Evolutionary conservation across 371 early-diverging fungal genomes (phyloP).

Genomic region (Cokeromyces recurvatus): DNA sequence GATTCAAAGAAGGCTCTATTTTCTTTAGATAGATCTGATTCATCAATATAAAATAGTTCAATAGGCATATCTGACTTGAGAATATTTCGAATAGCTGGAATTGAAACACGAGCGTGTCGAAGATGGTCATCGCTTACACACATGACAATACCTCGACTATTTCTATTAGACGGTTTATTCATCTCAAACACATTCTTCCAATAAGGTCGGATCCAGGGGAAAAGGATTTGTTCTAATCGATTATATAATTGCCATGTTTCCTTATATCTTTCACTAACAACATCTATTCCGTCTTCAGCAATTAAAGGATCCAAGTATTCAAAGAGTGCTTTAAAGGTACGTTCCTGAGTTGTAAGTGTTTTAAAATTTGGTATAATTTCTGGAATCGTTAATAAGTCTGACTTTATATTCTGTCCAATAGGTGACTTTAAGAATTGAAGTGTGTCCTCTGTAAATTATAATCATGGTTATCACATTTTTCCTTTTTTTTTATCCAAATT

Average conservation of each 20-base stretch:
- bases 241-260: constrained; percentile 20
- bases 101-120: constrained; percentile 49
- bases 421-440: constrained; percentile 17
- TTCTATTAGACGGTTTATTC: constrained; percentile 4
- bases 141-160: constrained; percentile 58
- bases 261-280: constrained; percentile 9
- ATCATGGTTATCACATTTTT: not conserved
- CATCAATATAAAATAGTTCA: constrained; percentile 64
- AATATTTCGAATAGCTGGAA: constrained; percentile 51
- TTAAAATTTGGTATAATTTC: constrained; percentile 25
- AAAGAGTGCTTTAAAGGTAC: constrained; percentile 25
- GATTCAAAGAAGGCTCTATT: constrained; percentile 34
- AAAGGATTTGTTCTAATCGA: constrained; percentile 16
- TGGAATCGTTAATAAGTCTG: constrained; percentile 21
- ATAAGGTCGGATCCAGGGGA: constrained; percentile 26
- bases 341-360: constrained; percentile 17
- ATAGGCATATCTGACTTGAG: constrained; percentile 62
- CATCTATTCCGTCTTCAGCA: constrained; percentile 16
- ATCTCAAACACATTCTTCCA: constrained; percentile 31
- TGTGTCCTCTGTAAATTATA: constrained; percentile 6
- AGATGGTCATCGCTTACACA: constrained; percentile 64
- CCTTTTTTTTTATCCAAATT: not conserved
- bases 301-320: constrained; percentile 29
- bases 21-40: constrained; percentile 44
- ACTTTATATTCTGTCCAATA: constrained; percentile 13